Percentiles rank a stretch among this genome's conserved stretches.
These are phyloP conservation scores for Fusarium torreyae DNA, from an alignment of 2,329 filamentous ascomycete genomes.

Conservation along the genomic window DNA sequence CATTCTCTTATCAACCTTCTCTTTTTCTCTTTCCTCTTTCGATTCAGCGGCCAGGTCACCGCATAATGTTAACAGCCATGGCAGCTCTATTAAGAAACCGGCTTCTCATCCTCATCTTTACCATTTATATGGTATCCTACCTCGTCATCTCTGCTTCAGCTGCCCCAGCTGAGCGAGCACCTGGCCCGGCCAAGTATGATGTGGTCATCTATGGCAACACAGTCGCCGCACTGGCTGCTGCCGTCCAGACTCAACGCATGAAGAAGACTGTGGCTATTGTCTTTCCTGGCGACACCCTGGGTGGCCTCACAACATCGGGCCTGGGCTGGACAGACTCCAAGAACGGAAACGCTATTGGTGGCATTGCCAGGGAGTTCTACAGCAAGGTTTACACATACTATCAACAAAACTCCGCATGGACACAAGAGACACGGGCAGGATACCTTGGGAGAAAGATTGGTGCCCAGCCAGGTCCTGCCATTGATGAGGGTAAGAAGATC, in stretches of 20 bases:
- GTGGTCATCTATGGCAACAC: conserved; percentile 47
- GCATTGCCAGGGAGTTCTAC: conserved; percentile 43
- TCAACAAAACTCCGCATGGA: conserved; percentile 27
- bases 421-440: conserved; percentile 28
- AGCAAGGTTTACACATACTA: conserved; percentile 33
- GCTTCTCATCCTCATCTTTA: conserved; percentile 29
- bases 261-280: conserved; percentile 42
- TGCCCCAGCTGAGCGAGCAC: conserved; percentile 25
- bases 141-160: conserved; percentile 32
- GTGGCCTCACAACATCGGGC: conserved; percentile 40
- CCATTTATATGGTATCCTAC: conserved; percentile 36
- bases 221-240: conserved; percentile 41
- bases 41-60: background rate
- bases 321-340: conserved; percentile 44
- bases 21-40: background rate
- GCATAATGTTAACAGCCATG: conserved; percentile 22
- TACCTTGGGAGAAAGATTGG: conserved; percentile 35
- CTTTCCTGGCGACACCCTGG: conserved; percentile 36
- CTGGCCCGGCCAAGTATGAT: conserved; percentile 26
- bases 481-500: conserved; percentile 34
- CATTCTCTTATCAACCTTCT: conserved; percentile 3
- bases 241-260: conserved; percentile 38
- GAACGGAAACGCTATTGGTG: conserved; percentile 40
- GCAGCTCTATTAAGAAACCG: conserved; percentile 27
- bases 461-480: conserved; percentile 41